Conservation (phyloP, 192 early-diverging fungal species). For the Endogone sp. region DNA sequence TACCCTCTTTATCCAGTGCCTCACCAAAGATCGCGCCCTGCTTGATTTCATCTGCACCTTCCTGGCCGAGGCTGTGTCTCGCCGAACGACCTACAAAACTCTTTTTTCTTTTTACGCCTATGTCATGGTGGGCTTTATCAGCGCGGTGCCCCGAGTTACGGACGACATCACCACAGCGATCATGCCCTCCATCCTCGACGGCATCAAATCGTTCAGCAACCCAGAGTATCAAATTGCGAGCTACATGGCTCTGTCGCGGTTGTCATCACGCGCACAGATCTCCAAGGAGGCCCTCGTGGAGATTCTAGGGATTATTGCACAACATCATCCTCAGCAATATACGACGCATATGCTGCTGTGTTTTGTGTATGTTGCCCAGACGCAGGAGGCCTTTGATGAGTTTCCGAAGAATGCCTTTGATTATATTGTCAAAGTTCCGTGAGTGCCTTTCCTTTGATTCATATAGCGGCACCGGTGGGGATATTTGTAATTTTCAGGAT, state of each 20-base stretch:
- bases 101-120: slow-evolving; percentile 65
- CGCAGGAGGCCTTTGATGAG: slow-evolving; percentile 39
- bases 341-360: slow-evolving; percentile 36
- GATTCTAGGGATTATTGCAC: slow-evolving; percentile 40
- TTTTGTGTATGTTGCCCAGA: slow-evolving; percentile 49
- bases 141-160: slow-evolving; percentile 33
- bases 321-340: slow-evolving; percentile 18
- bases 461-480: no score
- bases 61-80: slow-evolving; percentile 35
- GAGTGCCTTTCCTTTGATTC: slow-evolving; percentile 1
- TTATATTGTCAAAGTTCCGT: not conserved
- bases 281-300: slow-evolving; percentile 35
- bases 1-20: slow-evolving; percentile 62
- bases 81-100: slow-evolving; percentile 41
- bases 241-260: slow-evolving; percentile 67
- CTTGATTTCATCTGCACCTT: slow-evolving; percentile 77
- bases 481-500: no score
- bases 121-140: slow-evolving; percentile 55
- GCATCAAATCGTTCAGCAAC: slow-evolving; percentile 31
- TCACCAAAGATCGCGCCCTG: slow-evolving; percentile 62
- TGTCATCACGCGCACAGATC: slow-evolving; percentile 48
- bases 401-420: slow-evolving; percentile 28
- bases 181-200: slow-evolving; percentile 55
- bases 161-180: slow-evolving; percentile 54
- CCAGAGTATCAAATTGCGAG: slow-evolving; percentile 49